phyloP scores from a whole-genome alignment of 306 rosid species.

The Hippophae tibetana region DNA sequence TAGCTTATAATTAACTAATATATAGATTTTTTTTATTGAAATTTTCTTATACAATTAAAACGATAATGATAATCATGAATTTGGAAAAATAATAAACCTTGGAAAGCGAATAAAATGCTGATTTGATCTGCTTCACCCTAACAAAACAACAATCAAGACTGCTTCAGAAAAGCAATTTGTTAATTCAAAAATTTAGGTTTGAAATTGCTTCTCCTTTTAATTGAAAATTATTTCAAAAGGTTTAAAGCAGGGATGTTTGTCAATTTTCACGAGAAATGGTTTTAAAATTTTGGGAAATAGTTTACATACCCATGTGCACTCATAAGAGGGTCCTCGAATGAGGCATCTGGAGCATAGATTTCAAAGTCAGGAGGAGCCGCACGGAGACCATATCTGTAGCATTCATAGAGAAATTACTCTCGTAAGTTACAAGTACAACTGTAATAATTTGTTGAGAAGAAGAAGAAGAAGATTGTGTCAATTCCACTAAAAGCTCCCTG shows the following conservation, averaged over 20 bases:
- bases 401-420: slow-evolving; percentile 7
- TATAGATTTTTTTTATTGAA: not conserved
- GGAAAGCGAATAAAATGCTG: slow-evolving; percentile 70
- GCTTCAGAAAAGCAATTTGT: not conserved
- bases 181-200: not conserved
- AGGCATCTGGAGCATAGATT: slow-evolving; percentile 55
- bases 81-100: slow-evolving; percentile 38
- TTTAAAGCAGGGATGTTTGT: too few relatives aligned
- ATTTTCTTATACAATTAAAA: not conserved
- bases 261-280: too few relatives aligned
- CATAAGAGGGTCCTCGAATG: slow-evolving; percentile 88
- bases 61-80: not conserved
- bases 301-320: slow-evolving; percentile 50
- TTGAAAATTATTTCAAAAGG: too few relatives aligned
- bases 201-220: too few relatives aligned
- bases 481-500: too few relatives aligned
- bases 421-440: not conserved
- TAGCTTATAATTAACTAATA: too few relatives aligned
- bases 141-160: slow-evolving; percentile 6
- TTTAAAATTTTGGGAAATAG: not conserved
- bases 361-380: slow-evolving; percentile 66
- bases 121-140: slow-evolving; percentile 80
- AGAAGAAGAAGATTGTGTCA: too few relatives aligned
- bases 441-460: not conserved
- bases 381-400: slow-evolving; percentile 55